Evolutionary conservation across 495 filamentous ascomycete genomes (phyloP).

Genomic region (Penicillium waksmanii): DNA sequence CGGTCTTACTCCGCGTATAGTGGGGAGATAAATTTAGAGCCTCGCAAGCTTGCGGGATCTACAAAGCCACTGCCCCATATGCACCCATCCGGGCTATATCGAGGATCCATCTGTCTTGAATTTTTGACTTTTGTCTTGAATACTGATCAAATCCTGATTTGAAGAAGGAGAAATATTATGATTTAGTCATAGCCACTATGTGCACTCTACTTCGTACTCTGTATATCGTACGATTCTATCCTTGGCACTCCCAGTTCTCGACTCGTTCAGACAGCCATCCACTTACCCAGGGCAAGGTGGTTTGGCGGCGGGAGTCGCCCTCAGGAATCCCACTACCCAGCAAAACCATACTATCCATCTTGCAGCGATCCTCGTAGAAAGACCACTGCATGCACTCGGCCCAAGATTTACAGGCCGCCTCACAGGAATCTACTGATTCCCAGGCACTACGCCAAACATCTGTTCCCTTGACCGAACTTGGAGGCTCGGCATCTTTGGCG

Average conservation of each 20-base stretch:
- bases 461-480: slow-evolving; percentile 20
- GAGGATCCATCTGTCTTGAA: neutral
- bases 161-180: neutral
- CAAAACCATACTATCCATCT: slow-evolving; percentile 26
- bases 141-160: neutral
- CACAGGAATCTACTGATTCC: slow-evolving; percentile 31
- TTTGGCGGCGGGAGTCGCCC: slow-evolving; percentile 28
- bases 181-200: slow-evolving; percentile 1
- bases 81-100: neutral
- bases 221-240: slow-evolving; percentile 4
- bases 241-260: slow-evolving; percentile 26
- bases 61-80: neutral
- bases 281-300: slow-evolving; percentile 28
- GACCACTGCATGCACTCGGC: slow-evolving; percentile 33
- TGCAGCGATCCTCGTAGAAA: slow-evolving; percentile 33
- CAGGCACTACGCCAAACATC: slow-evolving; percentile 28
- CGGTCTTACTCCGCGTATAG: neutral
- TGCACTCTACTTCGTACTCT: neutral
- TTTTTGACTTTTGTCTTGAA: neutral
- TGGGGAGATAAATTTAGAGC: slow-evolving; percentile 2
- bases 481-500: slow-evolving; percentile 17
- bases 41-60: neutral
- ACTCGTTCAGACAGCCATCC: slow-evolving; percentile 30
- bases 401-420: slow-evolving; percentile 31
- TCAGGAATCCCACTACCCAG: slow-evolving; percentile 30